Evolutionary conservation across 2,329 filamentous ascomycete species (phyloP).

Genomic region (Podosphaera fusca): DNA sequence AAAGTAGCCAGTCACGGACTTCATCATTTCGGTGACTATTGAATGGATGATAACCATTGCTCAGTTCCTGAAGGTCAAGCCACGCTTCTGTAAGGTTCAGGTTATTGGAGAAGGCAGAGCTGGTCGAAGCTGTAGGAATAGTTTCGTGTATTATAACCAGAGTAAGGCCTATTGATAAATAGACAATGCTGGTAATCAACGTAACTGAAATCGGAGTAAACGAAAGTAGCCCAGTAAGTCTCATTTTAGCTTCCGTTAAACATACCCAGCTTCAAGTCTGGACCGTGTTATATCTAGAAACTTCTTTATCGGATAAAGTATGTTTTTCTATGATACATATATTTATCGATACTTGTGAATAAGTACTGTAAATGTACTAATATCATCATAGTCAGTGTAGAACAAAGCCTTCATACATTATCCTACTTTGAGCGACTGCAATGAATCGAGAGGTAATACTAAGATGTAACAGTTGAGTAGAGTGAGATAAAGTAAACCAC

Average conservation of each 20-base stretch:
- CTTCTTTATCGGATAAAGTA: too few species aligned
- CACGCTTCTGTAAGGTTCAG: constrained; percentile 72
- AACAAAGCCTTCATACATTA: too few species aligned
- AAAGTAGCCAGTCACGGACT: constrained; percentile 53
- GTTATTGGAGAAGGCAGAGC: constrained; percentile 31
- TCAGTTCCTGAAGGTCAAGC: constrained; percentile 58
- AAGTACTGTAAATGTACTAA: too few species aligned
- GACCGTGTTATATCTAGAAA: too few species aligned
- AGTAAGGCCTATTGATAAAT: constrained; percentile 53
- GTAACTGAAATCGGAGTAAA: constrained; percentile 69
- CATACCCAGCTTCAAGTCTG: background rate
- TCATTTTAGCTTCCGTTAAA: constrained; percentile 8
- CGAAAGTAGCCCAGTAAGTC: constrained; percentile 33
- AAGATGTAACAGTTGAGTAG: too few species aligned
- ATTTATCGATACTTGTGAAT: too few species aligned
- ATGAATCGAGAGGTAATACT: too few species aligned
- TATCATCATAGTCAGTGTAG: too few species aligned
- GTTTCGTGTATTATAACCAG: constrained; percentile 53
- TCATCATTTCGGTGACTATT: constrained; percentile 68
- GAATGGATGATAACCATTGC: constrained; percentile 60
- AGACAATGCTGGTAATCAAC: constrained; percentile 51
- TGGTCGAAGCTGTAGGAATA: constrained; percentile 41
- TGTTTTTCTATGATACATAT: too few species aligned
- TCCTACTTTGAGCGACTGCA: too few species aligned
- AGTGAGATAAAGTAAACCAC: too few species aligned